Conservation (phyloP, 2,329 filamentous ascomycete genomes). For the Talaromyces piceae region DNA sequence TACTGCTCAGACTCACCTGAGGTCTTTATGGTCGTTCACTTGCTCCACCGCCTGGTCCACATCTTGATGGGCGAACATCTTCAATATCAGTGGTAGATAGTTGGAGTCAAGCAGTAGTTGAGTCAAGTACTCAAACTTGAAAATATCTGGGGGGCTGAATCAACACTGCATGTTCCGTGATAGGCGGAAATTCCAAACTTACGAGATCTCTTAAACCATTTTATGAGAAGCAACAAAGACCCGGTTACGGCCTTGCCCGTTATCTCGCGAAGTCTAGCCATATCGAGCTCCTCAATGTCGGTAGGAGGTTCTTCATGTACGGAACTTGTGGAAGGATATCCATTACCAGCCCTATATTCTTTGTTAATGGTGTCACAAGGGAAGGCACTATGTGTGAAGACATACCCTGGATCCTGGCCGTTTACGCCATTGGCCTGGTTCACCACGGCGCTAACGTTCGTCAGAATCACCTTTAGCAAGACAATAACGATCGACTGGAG, state of each 20-base stretch:
- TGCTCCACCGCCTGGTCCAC: constrained; percentile 84
- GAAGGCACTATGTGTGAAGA: background rate
- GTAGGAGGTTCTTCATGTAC: constrained; percentile 25
- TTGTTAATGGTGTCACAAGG: constrained; percentile 10
- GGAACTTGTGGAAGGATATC: constrained; percentile 15
- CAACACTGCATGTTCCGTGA: constrained; percentile 7
- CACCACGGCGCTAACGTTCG: constrained; percentile 80
- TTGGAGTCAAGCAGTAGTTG: constrained; percentile 92
- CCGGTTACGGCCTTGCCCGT: constrained; percentile 87
- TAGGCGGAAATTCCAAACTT: constrained; percentile 32
- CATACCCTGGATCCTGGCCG: constrained; percentile 38
- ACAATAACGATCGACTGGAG: constrained; percentile 91
- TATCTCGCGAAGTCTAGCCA: constrained; percentile 74
- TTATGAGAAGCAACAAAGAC: constrained; percentile 75
- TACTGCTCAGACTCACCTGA: too few species aligned
- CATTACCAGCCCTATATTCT: constrained; percentile 21
- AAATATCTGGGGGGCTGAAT: constrained; percentile 55
- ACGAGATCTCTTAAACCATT: constrained; percentile 96
- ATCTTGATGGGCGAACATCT: constrained; percentile 90
- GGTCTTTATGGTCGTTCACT: constrained; percentile 71
- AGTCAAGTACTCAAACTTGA: constrained; percentile 94
- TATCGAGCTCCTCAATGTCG: constrained; percentile 68
- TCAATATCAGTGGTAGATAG: constrained; percentile 84
- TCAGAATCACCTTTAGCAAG: constrained; percentile 76
- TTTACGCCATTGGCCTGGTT: constrained; percentile 47